phyloP scores from a whole-genome alignment of 2,329 filamentous ascomycete species.

The Fonsecaea multimorphosa region DNA sequence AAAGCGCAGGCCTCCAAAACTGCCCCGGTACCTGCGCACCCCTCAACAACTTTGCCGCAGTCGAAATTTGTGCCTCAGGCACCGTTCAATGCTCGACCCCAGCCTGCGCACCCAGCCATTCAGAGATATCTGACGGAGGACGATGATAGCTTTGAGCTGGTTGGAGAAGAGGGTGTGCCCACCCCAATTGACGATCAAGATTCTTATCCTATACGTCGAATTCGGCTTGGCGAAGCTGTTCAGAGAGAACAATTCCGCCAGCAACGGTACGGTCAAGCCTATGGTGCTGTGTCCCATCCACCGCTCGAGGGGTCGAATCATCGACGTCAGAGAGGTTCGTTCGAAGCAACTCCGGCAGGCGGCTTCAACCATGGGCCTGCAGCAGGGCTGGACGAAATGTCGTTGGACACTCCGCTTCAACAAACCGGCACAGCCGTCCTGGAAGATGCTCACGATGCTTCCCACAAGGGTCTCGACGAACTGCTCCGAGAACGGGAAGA shows the following conservation, averaged over 20 bases:
- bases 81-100: conserved; percentile 18
- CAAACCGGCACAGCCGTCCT: background rate
- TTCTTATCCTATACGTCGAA: conserved; percentile 24
- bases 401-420: conserved; percentile 14
- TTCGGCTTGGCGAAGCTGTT: conserved; percentile 31
- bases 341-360: background rate
- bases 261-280: conserved; percentile 36
- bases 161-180: conserved; percentile 47
- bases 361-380: conserved; percentile 20
- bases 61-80: conserved; percentile 24
- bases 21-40: conserved; percentile 10
- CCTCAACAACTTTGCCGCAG: conserved; percentile 14
- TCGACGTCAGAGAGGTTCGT: conserved; percentile 9
- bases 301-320: background rate
- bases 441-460: conserved; percentile 42
- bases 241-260: conserved; percentile 40
- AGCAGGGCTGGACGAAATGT: conserved; percentile 20
- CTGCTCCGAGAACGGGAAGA: conserved; percentile 48
- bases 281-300: conserved; percentile 14
- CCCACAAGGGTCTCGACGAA: conserved; percentile 35
- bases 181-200: conserved; percentile 40
- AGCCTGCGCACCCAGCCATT: conserved; percentile 11
- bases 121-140: conserved; percentile 43
- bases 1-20: conserved; percentile 34
- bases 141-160: conserved; percentile 48